Evolutionary conservation across 768 basidiomycete genomes (phyloP), one percentile per base, ranked within the genome.

Genomic region (Trametes maxima): DNA sequence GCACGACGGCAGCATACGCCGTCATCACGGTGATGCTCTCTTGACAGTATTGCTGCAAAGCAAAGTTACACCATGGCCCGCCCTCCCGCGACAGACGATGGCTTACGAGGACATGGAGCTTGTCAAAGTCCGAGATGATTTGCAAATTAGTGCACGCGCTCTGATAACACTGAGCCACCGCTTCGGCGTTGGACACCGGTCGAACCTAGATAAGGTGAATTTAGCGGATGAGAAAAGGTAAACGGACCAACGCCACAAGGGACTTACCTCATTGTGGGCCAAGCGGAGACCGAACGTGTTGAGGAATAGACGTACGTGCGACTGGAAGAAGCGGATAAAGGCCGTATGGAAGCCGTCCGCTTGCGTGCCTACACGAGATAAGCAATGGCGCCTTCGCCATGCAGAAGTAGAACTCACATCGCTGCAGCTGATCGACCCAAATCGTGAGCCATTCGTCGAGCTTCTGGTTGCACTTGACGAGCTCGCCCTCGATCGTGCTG

Each of bases 11-110:
- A 48, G 89, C 85, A 68, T 94, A 94, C 24, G 90, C 92, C 19
- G 89, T 89, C 92, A 94, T 94, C 47, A 89, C 84, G 8, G 88
- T 87, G 62, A 92, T 85, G 5, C 89, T 88, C 70, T 94, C 92
- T 76, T 94, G 92, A 8, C 88, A 84, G 67, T 94, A 94, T 46
- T 88, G 87, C 91, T 93, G 70, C 16, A 57, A 50, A 45, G 59
- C 62, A 12, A 62, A 43, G 68, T 37, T 67, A 64, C 49, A 51
- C 7, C 12, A 28, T 4, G 10, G 40, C 0, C n/a, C 14, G 33
- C 22, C 8, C 3, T 24, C 11, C 28, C 12, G 45, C 11, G 4
- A 3, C 17, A 40, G 63, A 43, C 11, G 4, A 3, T 17, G 35
- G 63, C 68, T 43, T 54, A 68, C 69, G n/a, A 94, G 81, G 73